Base-by-base conservation (phyloP, 2,329 filamentous ascomycete species). In the Diatrype stigma region DNA sequence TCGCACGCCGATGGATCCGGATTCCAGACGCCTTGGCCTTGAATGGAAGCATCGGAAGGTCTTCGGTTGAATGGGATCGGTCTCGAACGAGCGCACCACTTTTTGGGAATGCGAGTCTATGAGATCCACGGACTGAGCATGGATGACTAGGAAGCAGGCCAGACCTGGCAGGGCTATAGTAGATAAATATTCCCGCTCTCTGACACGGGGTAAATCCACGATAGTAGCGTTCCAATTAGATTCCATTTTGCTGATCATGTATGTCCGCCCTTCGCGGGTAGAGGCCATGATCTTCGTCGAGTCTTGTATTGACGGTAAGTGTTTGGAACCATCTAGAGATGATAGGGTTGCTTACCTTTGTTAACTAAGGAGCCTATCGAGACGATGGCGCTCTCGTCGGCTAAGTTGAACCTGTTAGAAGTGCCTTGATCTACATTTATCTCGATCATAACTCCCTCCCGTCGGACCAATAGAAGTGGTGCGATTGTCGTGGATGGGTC, bases 401-500 rank as follows among this genome's bases (percentile, higher is more conserved):
- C 82, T 32, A 86, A 73, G 16, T 65, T 61, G 51, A 76, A 73
- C 26, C 76, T 74, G 22, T 61, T 67, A 3, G 68, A 63, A 42
- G 72, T 66, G 21, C 70, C 72, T 26, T 66, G 70, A 16, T 75
- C 75, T 16, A 79, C 68, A 46, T 75, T 73, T 11, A 86, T 67
- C 59, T 87, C 83, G 0, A 75, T 77, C 61, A 90, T 70, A 3
- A 76, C 73, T 0, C 87, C 88, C 48, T 86, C 84, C 16, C 80
- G 77, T 34, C 81, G 81, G 6, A 90, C 75, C 7, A 90, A 63
- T 8, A 89, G 63, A 1, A 90, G 66, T 11, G 75, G 72, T 1
- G 76, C 74, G 1, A 72, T 63, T 1, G 64, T 51, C 16, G 64
- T 60, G 21, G 61, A 61, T 22, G 68, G 66, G 23, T 67, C 66